These are phyloP conservation scores for Epichloe uncinata DNA, from an alignment of 2,329 filamentous ascomycete species.

Conservation along the genomic window DNA sequence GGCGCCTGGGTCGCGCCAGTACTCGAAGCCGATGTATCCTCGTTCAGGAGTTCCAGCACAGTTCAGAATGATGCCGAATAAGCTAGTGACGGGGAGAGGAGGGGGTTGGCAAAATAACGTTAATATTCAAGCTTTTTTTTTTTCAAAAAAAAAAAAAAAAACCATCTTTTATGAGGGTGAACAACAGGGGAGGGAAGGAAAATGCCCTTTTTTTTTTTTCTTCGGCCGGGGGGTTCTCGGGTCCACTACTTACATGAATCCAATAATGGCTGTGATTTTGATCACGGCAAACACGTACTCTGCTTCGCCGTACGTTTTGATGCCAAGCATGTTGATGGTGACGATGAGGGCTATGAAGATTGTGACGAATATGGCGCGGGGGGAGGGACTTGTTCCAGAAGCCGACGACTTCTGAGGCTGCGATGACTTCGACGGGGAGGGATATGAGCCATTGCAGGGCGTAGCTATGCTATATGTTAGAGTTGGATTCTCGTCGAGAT, in stretches of 20 bases:
- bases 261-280: constrained; percentile 75
- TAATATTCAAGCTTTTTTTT: too few relatives aligned
- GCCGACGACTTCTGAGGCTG: constrained; percentile 68
- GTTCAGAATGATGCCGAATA: constrained; percentile 12
- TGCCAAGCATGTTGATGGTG: constrained; percentile 73
- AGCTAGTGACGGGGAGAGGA: not conserved
- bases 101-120: not conserved
- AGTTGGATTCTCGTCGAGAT: too few relatives aligned
- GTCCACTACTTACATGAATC: constrained; percentile 56
- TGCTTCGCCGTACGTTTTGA: constrained; percentile 79
- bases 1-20: constrained; percentile 12
- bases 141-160: too few relatives aligned
- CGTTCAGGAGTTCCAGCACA: constrained; percentile 9
- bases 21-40: constrained; percentile 11
- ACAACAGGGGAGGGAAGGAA: too few relatives aligned
- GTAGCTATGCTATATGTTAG: constrained; percentile 34
- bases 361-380: constrained; percentile 63
- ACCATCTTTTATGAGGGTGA: too few relatives aligned
- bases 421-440: constrained; percentile 74
- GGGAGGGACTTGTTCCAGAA: constrained; percentile 57
- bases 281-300: constrained; percentile 79
- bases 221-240: too few relatives aligned
- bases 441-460: constrained; percentile 78
- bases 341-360: constrained; percentile 69
- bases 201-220: too few relatives aligned